Conservation (phyloP, 495 filamentous ascomycete species). For the Xylaria flabelliformis region DNA sequence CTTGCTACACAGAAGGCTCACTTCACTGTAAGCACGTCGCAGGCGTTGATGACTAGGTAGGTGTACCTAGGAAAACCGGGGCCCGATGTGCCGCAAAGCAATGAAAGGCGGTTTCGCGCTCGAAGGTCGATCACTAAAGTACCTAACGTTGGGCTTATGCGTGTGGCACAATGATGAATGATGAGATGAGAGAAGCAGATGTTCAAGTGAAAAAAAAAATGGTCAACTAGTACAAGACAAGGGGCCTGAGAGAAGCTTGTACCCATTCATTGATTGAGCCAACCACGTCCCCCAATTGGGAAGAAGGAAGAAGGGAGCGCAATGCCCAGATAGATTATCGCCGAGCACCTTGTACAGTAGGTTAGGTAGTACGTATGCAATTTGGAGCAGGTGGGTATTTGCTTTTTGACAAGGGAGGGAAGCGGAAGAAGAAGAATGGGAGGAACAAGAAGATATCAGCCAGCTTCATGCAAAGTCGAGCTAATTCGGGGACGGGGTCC, state of each 20-base stretch:
- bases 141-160: neutral
- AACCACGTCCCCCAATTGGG: constrained; percentile 7
- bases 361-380: neutral
- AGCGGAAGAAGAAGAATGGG: neutral
- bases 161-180: neutral
- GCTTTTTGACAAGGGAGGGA: neutral
- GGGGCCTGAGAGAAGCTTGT: neutral
- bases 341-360: neutral
- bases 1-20: constrained; percentile 12
- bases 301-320: neutral
- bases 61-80: neutral
- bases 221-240: neutral
- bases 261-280: constrained; percentile 6
- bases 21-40: constrained; percentile 11
- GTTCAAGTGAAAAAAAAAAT: constrained; percentile 2
- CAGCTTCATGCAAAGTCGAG: constrained; percentile 2
- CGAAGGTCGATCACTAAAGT: neutral
- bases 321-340: neutral
- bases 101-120: neutral
- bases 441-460: neutral
- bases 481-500: neutral
- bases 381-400: neutral
- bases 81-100: neutral
- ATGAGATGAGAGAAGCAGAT: constrained; percentile 6
- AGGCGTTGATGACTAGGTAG: neutral